These are phyloP conservation scores for Mortierella sp. DNA, from an alignment of 371 early-diverging fungal genomes.

Conservation along the genomic window DNA sequence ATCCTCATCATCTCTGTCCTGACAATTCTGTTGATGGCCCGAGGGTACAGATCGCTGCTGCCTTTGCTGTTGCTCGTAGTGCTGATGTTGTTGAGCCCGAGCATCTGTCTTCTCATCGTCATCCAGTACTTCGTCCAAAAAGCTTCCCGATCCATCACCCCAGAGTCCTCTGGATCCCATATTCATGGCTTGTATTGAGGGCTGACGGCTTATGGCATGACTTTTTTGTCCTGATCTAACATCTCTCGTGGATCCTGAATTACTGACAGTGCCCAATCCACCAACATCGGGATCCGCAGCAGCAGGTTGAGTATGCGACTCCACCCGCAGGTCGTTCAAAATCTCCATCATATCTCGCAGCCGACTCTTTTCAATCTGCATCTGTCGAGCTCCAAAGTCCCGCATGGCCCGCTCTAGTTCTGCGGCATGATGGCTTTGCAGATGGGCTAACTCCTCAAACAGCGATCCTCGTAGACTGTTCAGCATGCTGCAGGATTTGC, in stretches of 20 bases:
- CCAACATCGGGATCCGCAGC: neutral
- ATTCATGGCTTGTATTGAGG: constrained; percentile 9
- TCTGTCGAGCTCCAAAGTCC: constrained; percentile 42
- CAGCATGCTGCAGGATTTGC: constrained; percentile 32
- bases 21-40: neutral
- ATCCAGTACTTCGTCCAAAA: constrained; percentile 3
- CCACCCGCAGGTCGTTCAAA: constrained; percentile 28
- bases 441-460: constrained; percentile 46
- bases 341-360: constrained; percentile 48
- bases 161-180: constrained; percentile 2
- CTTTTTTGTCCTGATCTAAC: neutral
- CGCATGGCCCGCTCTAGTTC: constrained; percentile 43
- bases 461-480: constrained; percentile 37
- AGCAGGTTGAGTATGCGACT: neutral
- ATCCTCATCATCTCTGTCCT: constrained; percentile 17
- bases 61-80: constrained; percentile 23
- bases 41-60: neutral
- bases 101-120: constrained; percentile 36
- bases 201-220: constrained; percentile 19
- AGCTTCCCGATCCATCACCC: constrained; percentile 3
- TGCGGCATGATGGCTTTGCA: constrained; percentile 42
- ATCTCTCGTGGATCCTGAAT: constrained; percentile 13
- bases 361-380: constrained; percentile 50
- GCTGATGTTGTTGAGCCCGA: constrained; percentile 12
- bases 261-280: neutral